These are phyloP conservation scores for Serendipita indica DNA, from an alignment of 768 basidiomycete genomes.

Conservation along the genomic window DNA sequence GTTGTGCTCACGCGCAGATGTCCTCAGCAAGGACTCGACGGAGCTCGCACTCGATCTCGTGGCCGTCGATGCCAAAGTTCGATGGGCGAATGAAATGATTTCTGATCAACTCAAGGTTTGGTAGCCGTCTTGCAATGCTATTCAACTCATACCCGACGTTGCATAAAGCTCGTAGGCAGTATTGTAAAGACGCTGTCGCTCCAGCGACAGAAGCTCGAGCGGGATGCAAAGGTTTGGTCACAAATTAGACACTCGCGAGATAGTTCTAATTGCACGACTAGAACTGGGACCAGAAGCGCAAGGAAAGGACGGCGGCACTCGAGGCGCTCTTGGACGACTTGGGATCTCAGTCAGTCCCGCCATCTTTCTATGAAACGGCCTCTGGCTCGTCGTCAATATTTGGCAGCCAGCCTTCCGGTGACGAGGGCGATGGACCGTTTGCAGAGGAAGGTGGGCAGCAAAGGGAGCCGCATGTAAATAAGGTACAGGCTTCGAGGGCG, in stretches of 20 bases:
- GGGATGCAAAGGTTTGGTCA: slow-evolving; percentile 42
- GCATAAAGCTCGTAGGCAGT: slow-evolving; percentile 44
- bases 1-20: slow-evolving; percentile 53
- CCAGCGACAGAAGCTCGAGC: slow-evolving; percentile 45
- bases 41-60: slow-evolving; percentile 55
- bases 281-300: slow-evolving; percentile 60
- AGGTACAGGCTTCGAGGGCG: slow-evolving; percentile 27
- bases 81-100: slow-evolving; percentile 62
- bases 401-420: slow-evolving; percentile 38
- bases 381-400: slow-evolving; percentile 66
- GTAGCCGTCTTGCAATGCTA: neutral
- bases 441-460: neutral
- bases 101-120: slow-evolving; percentile 61
- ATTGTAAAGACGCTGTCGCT: slow-evolving; percentile 64
- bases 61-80: slow-evolving; percentile 63
- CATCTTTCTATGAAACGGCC: slow-evolving; percentile 54
- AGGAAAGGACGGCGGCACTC: slow-evolving; percentile 43
- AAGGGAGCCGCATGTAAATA: neutral
- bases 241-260: neutral
- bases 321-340: slow-evolving; percentile 60
- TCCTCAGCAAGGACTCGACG: slow-evolving; percentile 48
- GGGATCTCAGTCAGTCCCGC: slow-evolving; percentile 57
- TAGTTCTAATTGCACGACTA: slow-evolving; percentile 19
- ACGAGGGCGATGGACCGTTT: slow-evolving; percentile 21
- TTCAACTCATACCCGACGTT: neutral